Percentiles rank a stretch among this genome's conserved stretches.
These are phyloP conservation scores for Medicago lupulina DNA, from an alignment of 306 rosid genomes.

Conservation along the genomic window DNA sequence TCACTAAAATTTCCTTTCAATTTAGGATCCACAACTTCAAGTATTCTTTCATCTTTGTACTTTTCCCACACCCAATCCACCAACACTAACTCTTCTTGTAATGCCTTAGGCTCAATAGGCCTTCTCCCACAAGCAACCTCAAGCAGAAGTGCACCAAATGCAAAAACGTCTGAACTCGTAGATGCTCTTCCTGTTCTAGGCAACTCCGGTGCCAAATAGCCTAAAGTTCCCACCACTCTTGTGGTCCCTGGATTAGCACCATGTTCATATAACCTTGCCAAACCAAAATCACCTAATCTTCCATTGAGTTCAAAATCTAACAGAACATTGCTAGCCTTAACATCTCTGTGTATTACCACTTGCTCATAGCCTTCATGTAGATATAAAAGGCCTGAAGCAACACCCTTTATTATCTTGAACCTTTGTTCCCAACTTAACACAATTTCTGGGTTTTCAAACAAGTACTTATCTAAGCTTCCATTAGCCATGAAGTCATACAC, in stretches of 20 bases:
- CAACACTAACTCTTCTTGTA: conserved; percentile 63
- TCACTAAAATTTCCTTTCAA: conserved; percentile 49
- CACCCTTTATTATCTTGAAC: too few relatives aligned
- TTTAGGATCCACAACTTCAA: conserved; percentile 63
- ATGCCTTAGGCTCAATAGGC: conserved; percentile 69
- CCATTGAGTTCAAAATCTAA: background rate
- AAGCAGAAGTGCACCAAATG: conserved; percentile 73
- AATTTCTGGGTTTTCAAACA: too few relatives aligned
- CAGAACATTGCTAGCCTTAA: background rate
- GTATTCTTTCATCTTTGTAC: conserved; percentile 53
- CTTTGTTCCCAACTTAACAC: too few relatives aligned
- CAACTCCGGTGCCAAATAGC: background rate
- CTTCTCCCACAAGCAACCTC: conserved; percentile 61
- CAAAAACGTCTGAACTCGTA: conserved; percentile 34
- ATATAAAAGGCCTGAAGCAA: too few relatives aligned
- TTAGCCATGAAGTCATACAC: too few relatives aligned
- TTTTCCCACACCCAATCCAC: conserved; percentile 83
- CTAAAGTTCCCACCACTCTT: background rate
- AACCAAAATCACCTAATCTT: background rate
- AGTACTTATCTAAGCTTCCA: too few relatives aligned
- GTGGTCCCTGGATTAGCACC: background rate
- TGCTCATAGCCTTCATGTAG: too few relatives aligned
- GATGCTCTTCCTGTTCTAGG: background rate
- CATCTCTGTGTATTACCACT: background rate
- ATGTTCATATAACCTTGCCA: background rate